Evolutionary conservation across 2,329 filamentous ascomycete genomes (phyloP), one percentile per base, ranked within the genome.

Genomic region (Gnomoniopsis sp.): DNA sequence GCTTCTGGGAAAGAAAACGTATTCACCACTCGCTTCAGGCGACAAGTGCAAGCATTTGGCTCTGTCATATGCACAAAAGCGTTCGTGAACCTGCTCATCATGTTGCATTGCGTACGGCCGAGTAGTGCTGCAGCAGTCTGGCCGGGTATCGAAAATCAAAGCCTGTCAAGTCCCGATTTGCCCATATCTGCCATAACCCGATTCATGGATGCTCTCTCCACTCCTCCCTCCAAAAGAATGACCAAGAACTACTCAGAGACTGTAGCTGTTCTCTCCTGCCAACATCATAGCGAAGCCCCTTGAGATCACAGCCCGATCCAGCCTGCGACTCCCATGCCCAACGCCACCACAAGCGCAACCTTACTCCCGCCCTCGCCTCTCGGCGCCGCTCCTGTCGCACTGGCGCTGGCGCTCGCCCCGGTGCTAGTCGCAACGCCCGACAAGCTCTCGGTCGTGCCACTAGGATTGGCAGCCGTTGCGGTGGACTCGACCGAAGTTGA

Each of bases 331-430:
- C 57, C 60, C 52, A 51, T 52, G 4, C 59, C 60, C 15, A 62
- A 7, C 11, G 60, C 60, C 30, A 59, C 43, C 34, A 57, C 60
- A 52, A 62, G 47, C 19, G 60, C 60, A 30, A 62, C 23, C 41
- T n/a, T 59, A 8, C 48, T 55, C 1, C 55, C 47, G 10, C 22
- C 44, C 7, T 17, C 56, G 8, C 56, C 12, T 12, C 38, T 49
- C 44, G 21, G 17, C 23, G 50, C 46, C 3, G 44, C 38, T 8
- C 34, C 52, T 26, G 50, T 38, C 6, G 49, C 49, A 12, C 51
- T 52, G 17, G 53, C 49, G n/a, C 34, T 48, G 1, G 59, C 21
- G n/a, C 21, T 49, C 23, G 43, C 49, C 15, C 52, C 21, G 14
- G 41, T 48, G 26, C 43, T 54, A 14, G 17, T 22, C 36, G 49